Conservation (phyloP, 2,329 filamentous ascomycete species). For the Aspergillus novofumigatus region DNA sequence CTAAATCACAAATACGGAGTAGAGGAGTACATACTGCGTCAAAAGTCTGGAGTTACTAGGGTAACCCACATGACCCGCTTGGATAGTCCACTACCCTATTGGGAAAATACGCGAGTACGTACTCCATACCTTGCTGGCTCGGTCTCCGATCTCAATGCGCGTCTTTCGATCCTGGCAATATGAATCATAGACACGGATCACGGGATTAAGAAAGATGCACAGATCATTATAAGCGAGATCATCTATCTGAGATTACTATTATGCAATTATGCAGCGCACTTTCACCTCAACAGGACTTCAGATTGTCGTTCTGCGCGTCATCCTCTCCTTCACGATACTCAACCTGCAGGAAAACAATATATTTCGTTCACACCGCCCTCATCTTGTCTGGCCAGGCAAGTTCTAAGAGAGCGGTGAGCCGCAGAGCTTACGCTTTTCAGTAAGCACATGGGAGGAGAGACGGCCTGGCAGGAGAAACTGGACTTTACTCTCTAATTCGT, state of each 20-base stretch:
- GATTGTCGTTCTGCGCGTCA: background rate
- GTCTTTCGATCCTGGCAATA: background rate
- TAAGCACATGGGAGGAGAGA: background rate
- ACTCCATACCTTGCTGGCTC: background rate
- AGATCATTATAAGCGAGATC: background rate
- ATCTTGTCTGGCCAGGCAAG: conserved; percentile 6
- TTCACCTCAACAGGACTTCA: background rate
- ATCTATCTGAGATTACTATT: background rate
- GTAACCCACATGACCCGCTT: conserved; percentile 16
- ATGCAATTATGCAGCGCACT: too few species aligned
- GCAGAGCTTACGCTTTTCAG: conserved; percentile 9
- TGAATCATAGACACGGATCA: background rate
- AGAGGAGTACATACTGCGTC: background rate
- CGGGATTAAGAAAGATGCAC: background rate
- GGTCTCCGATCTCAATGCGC: background rate
- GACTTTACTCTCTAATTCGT: background rate
- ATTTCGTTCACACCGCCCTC: conserved; percentile 11
- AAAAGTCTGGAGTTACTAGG: conserved; percentile 17
- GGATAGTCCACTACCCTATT: background rate
- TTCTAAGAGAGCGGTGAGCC: conserved; percentile 10
- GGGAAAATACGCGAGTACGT: background rate
- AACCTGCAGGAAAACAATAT: background rate
- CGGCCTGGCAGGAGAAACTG: background rate
- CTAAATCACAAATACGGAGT: background rate
- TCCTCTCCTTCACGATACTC: background rate